phyloP scores from a whole-genome alignment of 1,284 basidiomycete species.

The Malassezia psittaci region DNA sequence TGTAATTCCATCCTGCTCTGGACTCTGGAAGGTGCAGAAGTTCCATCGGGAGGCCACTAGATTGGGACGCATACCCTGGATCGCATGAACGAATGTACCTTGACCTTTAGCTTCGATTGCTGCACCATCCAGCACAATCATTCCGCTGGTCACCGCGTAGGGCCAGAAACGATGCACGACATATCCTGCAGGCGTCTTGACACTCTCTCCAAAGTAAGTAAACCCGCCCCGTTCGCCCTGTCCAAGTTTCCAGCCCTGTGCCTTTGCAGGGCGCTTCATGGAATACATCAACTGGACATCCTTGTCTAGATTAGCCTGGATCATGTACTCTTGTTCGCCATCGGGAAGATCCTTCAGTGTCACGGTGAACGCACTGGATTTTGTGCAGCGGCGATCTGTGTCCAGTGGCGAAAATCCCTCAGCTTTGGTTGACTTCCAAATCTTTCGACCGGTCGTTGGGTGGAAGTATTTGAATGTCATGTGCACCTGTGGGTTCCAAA shows the following conservation, averaged over 20 bases:
- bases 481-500: constrained; percentile 90
- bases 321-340: constrained; percentile 63
- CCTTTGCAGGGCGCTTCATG: constrained; percentile 59
- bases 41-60: constrained; percentile 89
- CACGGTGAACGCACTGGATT: constrained; percentile 73
- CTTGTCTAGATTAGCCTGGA: constrained; percentile 68
- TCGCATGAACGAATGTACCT: constrained; percentile 91
- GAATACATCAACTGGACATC: constrained; percentile 72
- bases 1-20: constrained; percentile 56
- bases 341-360: constrained; percentile 56
- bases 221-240: constrained; percentile 75
- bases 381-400: constrained; percentile 69
- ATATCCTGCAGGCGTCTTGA: constrained; percentile 30
- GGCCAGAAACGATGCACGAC: constrained; percentile 45
- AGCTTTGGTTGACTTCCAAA: constrained; percentile 85
- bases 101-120: constrained; percentile 60
- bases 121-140: constrained; percentile 63
- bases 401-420: constrained; percentile 62
- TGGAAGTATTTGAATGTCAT: constrained; percentile 87
- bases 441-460: constrained; percentile 61
- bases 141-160: constrained; percentile 56
- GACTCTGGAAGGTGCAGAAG: constrained; percentile 71
- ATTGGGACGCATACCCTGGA: constrained; percentile 97
- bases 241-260: constrained; percentile 84
- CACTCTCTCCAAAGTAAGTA: constrained; percentile 67